A percentile compares a stretch with the other conserved stretches of the same genome.
Evolutionary conservation across 345 rosid species (phyloP).

Genomic region (Sisymbrium irio): DNA sequence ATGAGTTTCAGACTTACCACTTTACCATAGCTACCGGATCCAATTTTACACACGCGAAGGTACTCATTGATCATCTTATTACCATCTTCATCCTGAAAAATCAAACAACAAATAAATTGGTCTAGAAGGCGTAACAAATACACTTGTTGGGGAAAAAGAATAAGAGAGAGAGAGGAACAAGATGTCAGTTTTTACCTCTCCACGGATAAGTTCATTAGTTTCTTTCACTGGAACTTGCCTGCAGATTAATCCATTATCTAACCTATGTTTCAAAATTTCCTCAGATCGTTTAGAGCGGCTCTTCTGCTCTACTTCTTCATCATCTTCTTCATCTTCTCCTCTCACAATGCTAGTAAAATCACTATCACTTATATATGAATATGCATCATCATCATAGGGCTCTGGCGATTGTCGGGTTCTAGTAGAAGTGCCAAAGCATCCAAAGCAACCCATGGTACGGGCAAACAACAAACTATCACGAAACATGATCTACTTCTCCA

Average conservation of each 20-base stretch:
- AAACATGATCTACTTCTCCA: constrained; percentile 46
- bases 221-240: constrained; percentile 88
- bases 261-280: constrained; percentile 70
- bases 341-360: constrained; percentile 49
- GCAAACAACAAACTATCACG: constrained; percentile 52
- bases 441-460: constrained; percentile 79
- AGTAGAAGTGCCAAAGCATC: constrained; percentile 74
- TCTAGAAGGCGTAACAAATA: neutral
- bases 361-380: constrained; percentile 52
- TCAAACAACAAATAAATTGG: constrained; percentile 1
- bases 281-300: constrained; percentile 56
- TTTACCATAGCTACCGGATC: constrained; percentile 99
- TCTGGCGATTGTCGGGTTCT: constrained; percentile 38
- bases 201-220: constrained; percentile 71
- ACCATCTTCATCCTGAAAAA: constrained; percentile 87
- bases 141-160: neutral
- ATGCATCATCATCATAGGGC: constrained; percentile 49
- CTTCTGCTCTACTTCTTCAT: constrained; percentile 53
- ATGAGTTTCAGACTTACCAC: constrained; percentile 61
- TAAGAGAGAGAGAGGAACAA: neutral
- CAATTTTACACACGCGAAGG: constrained; percentile 78
- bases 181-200: constrained; percentile 55
- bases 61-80: constrained; percentile 85
- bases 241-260: constrained; percentile 73
- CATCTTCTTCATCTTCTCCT: constrained; percentile 33